Conservation (phyloP, 1,284 basidiomycete species). For the Leccinum pachyderme region DNA sequence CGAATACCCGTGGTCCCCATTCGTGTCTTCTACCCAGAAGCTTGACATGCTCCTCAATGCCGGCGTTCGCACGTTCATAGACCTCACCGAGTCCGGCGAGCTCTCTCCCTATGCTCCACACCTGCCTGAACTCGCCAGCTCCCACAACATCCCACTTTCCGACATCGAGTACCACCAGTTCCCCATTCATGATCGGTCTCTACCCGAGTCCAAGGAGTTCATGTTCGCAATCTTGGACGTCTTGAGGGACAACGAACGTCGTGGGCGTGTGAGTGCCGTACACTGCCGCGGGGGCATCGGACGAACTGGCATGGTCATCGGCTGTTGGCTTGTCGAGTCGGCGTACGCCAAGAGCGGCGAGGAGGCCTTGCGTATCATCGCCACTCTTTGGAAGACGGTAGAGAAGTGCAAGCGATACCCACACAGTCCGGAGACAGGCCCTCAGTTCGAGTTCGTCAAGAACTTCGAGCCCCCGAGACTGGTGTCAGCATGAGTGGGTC, state of each 20-base stretch:
- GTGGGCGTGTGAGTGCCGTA: conserved; percentile 59
- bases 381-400: conserved; percentile 66
- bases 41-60: conserved; percentile 66
- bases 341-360: conserved; percentile 57
- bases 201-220: conserved; percentile 55
- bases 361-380: conserved; percentile 62
- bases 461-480: conserved; percentile 40
- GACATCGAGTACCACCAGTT: conserved; percentile 71
- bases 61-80: conserved; percentile 75
- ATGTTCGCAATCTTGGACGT: conserved; percentile 57
- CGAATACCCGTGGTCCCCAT: conserved; percentile 74
- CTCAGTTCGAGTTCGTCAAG: conserved; percentile 70
- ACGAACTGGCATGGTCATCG: conserved; percentile 70
- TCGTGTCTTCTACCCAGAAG: conserved; percentile 47
- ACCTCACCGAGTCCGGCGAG: conserved; percentile 72
- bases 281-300: conserved; percentile 79
- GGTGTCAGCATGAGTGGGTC: conserved; percentile 18
- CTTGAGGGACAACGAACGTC: conserved; percentile 52
- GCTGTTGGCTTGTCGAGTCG: conserved; percentile 74
- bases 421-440: conserved; percentile 73
- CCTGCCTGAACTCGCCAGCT: conserved; percentile 49
- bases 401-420: conserved; percentile 74
- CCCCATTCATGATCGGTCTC: conserved; percentile 66
- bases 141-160: conserved; percentile 50
- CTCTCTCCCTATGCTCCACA: conserved; percentile 61